Conservation (phyloP, 331 rosid species). For the Erythrophleum ivorense region DNA sequence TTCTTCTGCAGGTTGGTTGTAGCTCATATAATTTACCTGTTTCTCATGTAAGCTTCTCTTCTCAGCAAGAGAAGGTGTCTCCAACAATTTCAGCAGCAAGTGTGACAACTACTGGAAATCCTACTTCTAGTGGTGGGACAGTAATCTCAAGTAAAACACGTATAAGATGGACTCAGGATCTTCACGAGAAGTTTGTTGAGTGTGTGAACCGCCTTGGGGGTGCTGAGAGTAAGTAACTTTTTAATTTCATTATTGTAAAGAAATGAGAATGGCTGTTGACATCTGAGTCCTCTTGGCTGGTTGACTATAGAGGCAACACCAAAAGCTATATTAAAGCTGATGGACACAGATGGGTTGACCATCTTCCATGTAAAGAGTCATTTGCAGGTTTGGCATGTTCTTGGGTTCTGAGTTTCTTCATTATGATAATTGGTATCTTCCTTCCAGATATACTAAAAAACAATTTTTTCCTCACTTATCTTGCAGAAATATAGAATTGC, state of each 20-base stretch:
- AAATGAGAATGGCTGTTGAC: not conserved
- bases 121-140: conserved; percentile 46
- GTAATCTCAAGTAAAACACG: conserved; percentile 61
- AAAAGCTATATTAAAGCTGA: conserved; percentile 77
- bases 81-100: conserved; percentile 48
- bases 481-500: conserved; percentile 93
- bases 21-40: conserved; percentile 51
- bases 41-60: conserved; percentile 51
- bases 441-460: not conserved
- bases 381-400: conserved; percentile 25
- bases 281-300: conserved; percentile 19
- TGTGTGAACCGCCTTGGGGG: conserved; percentile 86
- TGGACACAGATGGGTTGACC: conserved; percentile 85
- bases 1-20: conserved; percentile 44
- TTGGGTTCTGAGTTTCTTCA: not conserved
- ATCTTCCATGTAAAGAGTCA: conserved; percentile 90
- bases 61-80: conserved; percentile 58
- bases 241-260: not conserved
- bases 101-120: conserved; percentile 43
- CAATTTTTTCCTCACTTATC: not conserved
- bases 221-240: conserved; percentile 69
- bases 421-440: not conserved
- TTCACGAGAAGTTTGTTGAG: conserved; percentile 87
- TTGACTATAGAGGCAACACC: conserved; percentile 81
- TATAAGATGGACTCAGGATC: conserved; percentile 92